Evolutionary conservation across 352 stramenopile genomes (phyloP), one percentile per base, ranked within the genome.

Genomic region (Globisporangium apiculatum): DNA sequence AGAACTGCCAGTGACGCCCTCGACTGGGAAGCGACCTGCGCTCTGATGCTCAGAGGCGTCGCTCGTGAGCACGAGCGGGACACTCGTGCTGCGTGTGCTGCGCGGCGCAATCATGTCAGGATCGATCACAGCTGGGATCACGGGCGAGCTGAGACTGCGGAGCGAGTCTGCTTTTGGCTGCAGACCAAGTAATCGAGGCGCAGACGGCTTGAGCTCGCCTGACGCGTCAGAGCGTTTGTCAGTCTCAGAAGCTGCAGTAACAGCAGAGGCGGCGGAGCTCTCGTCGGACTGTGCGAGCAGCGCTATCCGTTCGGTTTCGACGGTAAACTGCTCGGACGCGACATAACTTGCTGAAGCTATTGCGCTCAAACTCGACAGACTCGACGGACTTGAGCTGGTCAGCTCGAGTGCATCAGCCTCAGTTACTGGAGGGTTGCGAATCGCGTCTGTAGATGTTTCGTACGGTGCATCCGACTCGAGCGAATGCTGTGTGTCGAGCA

Each of bases 71-170:
- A 73, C 51, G 1, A 56, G 54, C 1, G 68, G 61, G 38, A 75
- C 65, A 35, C 68, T 76, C 3, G 53, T 68, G 50, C 61, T 67
- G 35, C 60, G 61, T 36, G 54, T 45, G 41, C 57, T 53, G 35
- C 53, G 53, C 7, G 47, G 36, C 2, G 58, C 41, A 7, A 60
- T 12, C 2, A 40, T 9, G 31, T 52, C 7, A 12, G 57, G 24
- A 4, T 51, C 42, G 18, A 43, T 53, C 0, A 51, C 17, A 7
- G 50, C 48, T 4, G 59, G 54, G 9, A 67, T 51, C 1, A 49
- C 55, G 2, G 68, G 58, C 9, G 71, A 54, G 36, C 66, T 76
- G 40, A 68, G 61, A 49, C 68, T 75, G n/a, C 60, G 68, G 14
- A 57, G 56, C 7, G 58, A 48, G 8, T 9, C 35, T 10, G 17